phyloP scores from a whole-genome alignment of 2,329 filamentous ascomycete species.

The Fusarium illudens region DNA sequence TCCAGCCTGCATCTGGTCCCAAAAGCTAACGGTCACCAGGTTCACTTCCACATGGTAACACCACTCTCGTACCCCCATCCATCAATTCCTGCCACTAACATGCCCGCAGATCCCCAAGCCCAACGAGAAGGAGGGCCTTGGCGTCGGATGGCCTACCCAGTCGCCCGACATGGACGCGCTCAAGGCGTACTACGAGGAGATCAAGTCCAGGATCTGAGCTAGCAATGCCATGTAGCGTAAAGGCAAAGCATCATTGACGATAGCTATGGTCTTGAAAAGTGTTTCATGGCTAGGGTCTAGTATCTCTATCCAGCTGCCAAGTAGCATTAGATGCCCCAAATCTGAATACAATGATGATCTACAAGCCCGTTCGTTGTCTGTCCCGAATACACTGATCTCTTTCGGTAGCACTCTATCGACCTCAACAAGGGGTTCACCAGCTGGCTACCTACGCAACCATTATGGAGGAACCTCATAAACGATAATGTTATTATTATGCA shows the following conservation, averaged over 20 bases:
- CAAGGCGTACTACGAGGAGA: constrained; percentile 79
- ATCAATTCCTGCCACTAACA: not conserved
- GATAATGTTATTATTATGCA: not conserved
- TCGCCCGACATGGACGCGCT: constrained; percentile 81
- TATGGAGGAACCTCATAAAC: not conserved
- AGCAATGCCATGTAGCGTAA: not conserved
- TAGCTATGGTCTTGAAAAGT: not conserved
- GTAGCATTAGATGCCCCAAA: constrained; percentile 1
- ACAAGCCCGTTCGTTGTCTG: constrained; percentile 2
- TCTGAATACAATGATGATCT: constrained; percentile 17
- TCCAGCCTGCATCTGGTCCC: not conserved
- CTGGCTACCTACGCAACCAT: not conserved
- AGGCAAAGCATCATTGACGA: not conserved
- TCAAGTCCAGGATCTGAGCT: constrained; percentile 86
- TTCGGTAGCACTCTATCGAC: too few relatives aligned
- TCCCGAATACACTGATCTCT: too few relatives aligned
- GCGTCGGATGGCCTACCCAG: constrained; percentile 81
- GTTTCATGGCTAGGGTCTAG: constrained; percentile 23
- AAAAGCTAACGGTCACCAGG: constrained; percentile 55
- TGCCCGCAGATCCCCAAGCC: constrained; percentile 86
- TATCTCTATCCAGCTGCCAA: constrained; percentile 23
- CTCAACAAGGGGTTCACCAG: too few relatives aligned
- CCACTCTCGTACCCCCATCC: not conserved
- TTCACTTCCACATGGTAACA: constrained; percentile 90
- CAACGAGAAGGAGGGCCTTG: constrained; percentile 80